These are phyloP conservation scores for Eucalyptus decipiens DNA, from an alignment of 345 rosid genomes.

Conservation along the genomic window DNA sequence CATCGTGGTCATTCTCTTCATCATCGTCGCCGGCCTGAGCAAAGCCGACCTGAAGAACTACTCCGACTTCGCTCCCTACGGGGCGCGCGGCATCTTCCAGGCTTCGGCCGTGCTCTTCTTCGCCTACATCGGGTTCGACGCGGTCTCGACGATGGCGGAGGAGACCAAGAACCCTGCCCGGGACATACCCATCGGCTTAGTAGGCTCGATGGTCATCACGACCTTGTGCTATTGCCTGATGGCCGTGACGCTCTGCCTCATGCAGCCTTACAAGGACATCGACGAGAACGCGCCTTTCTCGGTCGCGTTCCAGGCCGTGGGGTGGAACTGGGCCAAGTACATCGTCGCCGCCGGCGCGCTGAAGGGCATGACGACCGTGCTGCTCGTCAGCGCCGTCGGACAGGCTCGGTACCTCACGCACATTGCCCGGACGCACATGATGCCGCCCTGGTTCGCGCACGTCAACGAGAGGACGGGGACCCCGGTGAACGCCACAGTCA, in stretches of 20 bases:
- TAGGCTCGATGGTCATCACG: conserved; percentile 59
- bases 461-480: conserved; percentile 62
- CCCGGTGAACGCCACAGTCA: conserved; percentile 57
- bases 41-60: conserved; percentile 53
- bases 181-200: conserved; percentile 82
- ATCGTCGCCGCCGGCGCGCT: conserved; percentile 68
- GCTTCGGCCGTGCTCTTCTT: conserved; percentile 74
- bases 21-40: conserved; percentile 48
- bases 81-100: conserved; percentile 46
- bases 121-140: conserved; percentile 79
- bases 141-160: conserved; percentile 87
- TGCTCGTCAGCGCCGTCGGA: conserved; percentile 63
- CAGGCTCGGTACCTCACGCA: conserved; percentile 84
- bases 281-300: conserved; percentile 63
- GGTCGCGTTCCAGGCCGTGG: conserved; percentile 53
- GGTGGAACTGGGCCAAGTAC: conserved; percentile 82
- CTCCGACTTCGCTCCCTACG: conserved; percentile 22
- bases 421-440: conserved; percentile 86
- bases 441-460: conserved; percentile 76
- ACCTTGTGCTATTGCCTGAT: conserved; percentile 46
- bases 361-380: conserved; percentile 78
- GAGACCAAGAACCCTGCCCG: conserved; percentile 72
- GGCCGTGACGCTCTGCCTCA: conserved; percentile 42
- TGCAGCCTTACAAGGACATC: conserved; percentile 36
- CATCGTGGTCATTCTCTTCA: conserved; percentile 50